A percentile compares a stretch with the other conserved stretches of the same genome.
Conservation (phyloP, 306 rosid species). For the Cucumis melo region DNA sequence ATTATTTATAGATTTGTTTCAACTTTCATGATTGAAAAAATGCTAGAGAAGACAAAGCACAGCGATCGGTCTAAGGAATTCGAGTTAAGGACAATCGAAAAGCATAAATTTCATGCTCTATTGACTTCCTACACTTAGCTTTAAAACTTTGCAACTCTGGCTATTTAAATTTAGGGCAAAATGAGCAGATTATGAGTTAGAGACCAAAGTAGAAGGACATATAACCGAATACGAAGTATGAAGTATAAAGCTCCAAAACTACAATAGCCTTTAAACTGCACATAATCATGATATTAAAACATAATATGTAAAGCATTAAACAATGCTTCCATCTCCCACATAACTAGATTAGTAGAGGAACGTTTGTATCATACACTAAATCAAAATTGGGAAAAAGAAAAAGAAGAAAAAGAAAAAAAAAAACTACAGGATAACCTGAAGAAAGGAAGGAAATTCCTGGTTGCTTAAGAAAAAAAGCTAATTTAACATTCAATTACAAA, state of each 20-base stretch:
- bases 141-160: no score
- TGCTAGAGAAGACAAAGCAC: no score
- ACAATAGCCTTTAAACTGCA: neutral
- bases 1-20: no score
- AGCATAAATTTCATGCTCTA: no score
- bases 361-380: neutral
- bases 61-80: no score
- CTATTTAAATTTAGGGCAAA: no score
- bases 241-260: neutral
- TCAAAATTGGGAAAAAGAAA: conserved; percentile 15
- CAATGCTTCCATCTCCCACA: neutral
- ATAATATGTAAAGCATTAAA: neutral
- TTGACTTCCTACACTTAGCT: no score
- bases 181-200: no score
- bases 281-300: neutral
- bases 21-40: no score
- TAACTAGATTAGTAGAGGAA: neutral
- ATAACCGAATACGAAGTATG: neutral
- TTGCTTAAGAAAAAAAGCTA: conserved; percentile 19
- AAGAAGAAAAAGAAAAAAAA: no score
- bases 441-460: conserved; percentile 11
- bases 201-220: neutral
- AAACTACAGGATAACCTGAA: neutral
- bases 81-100: no score
- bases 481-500: conserved; percentile 16